Conservation (phyloP, 345 rosid genomes). For the Brassica cretica region DNA sequence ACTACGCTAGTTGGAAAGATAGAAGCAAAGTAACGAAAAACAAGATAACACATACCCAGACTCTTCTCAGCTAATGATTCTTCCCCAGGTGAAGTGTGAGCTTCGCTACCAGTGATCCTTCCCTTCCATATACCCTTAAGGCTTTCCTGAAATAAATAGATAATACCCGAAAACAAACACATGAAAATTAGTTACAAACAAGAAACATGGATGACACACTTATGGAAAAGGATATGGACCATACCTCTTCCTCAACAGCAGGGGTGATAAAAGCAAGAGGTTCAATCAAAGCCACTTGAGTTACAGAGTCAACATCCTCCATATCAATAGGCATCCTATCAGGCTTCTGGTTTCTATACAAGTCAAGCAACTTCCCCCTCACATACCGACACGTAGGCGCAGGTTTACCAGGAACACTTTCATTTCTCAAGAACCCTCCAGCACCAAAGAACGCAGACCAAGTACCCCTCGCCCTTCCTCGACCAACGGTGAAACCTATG, state of each 20-base stretch:
- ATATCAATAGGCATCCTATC: conserved; percentile 49
- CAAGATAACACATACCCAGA: conserved; percentile 40
- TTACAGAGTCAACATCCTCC: conserved; percentile 53
- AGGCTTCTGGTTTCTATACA: conserved; percentile 35
- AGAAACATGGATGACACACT: not conserved
- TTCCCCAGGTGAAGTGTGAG: conserved; percentile 46
- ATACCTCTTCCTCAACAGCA: conserved; percentile 75
- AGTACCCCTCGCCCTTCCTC: conserved; percentile 60
- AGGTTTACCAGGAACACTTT: conserved; percentile 35
- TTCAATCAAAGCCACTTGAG: conserved; percentile 43
- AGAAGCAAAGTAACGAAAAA: conserved; percentile 16
- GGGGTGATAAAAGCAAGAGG: conserved; percentile 82
- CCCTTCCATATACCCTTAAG: conserved; percentile 72
- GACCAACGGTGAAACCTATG: conserved; percentile 66
- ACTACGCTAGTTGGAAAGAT: conserved; percentile 10
- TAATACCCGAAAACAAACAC: no score
- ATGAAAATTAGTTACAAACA: not conserved
- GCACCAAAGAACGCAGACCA: conserved; percentile 35
- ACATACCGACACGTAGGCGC: conserved; percentile 48
- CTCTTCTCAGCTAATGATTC: conserved; percentile 43
- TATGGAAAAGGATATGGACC: not conserved
- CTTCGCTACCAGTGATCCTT: conserved; percentile 60
- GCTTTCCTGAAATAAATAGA: conserved; percentile 39
- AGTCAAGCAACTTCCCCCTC: conserved; percentile 70
- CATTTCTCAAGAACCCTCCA: conserved; percentile 8